Base-by-base conservation (phyloP, 1,284 basidiomycete genomes). In the Singerocomus rubriflavus region DNA sequence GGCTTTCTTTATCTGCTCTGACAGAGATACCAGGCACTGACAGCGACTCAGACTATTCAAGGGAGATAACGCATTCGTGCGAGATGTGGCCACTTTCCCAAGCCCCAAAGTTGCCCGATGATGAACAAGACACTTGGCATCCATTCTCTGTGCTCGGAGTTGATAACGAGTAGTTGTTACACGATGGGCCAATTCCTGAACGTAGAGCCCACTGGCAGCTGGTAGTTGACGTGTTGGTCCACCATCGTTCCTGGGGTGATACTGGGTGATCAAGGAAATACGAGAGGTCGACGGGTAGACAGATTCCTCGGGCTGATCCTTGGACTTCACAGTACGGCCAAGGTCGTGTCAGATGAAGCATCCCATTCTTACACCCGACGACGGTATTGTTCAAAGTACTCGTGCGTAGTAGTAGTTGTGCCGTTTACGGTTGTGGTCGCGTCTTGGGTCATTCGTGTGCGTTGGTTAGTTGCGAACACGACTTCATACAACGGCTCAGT, bases 101-200 rank as follows among this genome's bases (percentile, higher is more conserved):
- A n/a, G 9, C 48, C 17, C 52, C 44, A 12, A 36, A 44, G 40
- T 25, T 43, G 5, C 38, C 27, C 2, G 39, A 51, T n/a, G 45
- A 55, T 37, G 61, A 53, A 45, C 38, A 43, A 30, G 27, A 50
- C 30, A 13, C 46, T 5, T 21, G 4, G 21, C 4, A 4, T 21
- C 21, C 21, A 21, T 21, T 2, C 21, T 21, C 21, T 21, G 12
- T n/a, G 30, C 10, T 16, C 46, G n/a, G 34, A 58, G 48, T 41
- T 27, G 36, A 41, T 37, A 36, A 68, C 59, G 66, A 35, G 65
- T 54, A 4, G 61, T 54, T 26, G 55, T 17, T 34, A 52, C 36
- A 48, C 48, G 25, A n/a, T 43, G 14, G 47, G 31, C 42, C 47
- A 41, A 16, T 14, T 34, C 1, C 41, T 17, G 8, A 46, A 63